A percentile compares a stretch with the other conserved stretches of the same genome.
These are phyloP conservation scores for Suhomyces anneliseae DNA, from an alignment of 1,139 yeast genomes.

Conservation along the genomic window DNA sequence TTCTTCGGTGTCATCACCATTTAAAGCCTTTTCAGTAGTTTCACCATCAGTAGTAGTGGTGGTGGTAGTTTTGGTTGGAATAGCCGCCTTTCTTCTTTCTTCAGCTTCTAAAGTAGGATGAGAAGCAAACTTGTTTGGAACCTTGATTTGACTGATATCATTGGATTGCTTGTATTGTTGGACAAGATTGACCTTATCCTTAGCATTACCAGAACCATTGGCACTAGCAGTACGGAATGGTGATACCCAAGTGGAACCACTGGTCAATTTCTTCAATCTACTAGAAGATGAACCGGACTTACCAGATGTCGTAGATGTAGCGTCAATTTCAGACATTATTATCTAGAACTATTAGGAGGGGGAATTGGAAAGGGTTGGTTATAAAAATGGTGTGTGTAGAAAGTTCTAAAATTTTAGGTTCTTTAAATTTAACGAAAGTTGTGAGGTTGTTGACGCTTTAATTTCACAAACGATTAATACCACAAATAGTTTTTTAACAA, in stretches of 20 bases:
- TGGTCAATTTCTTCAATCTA: slow-evolving; percentile 41
- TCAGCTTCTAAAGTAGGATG: slow-evolving; percentile 46
- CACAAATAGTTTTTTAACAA: no score
- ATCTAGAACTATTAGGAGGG: no score
- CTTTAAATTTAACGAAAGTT: no score
- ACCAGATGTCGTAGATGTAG: slow-evolving; percentile 9
- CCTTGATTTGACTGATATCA: slow-evolving; percentile 34
- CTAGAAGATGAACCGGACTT: slow-evolving; percentile 7
- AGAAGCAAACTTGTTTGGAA: slow-evolving; percentile 43
- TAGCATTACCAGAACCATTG: slow-evolving; percentile 14
- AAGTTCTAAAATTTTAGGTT: no score
- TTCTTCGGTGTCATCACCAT: not conserved
- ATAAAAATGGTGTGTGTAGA: no score
- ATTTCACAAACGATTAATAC: no score
- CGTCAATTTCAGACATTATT: slow-evolving; percentile 24
- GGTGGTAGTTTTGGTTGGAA: no score
- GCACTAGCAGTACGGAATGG: slow-evolving; percentile 42
- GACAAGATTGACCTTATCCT: slow-evolving; percentile 29
- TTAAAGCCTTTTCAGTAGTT: not conserved
- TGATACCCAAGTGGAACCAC: slow-evolving; percentile 48
- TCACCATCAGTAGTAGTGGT: not conserved
- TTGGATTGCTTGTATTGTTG: slow-evolving; percentile 38
- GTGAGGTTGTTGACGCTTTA: no score
- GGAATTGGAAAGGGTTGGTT: no score
- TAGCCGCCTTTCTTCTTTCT: slow-evolving; percentile 18